A percentile compares a stretch with the other conserved stretches of the same genome.
These are phyloP conservation scores for Phaffia rhodozyma DNA, from an alignment of 1,284 basidiomycete genomes.

Conservation along the genomic window DNA sequence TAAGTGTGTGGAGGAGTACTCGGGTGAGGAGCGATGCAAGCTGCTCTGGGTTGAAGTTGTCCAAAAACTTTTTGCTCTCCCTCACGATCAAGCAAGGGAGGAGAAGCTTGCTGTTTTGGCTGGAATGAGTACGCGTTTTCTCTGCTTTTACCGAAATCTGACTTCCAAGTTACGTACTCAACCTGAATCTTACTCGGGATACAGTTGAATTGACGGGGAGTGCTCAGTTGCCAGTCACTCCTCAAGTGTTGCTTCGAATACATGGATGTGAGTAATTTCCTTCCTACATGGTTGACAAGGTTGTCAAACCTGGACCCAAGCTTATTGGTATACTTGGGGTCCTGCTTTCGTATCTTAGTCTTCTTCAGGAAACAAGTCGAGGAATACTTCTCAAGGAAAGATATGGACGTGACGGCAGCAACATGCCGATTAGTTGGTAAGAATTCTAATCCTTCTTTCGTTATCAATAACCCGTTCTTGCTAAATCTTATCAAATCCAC, in stretches of 20 bases:
- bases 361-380: constrained; percentile 17
- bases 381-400: constrained; percentile 19
- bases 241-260: constrained; percentile 12
- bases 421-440: constrained; percentile 10
- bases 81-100: constrained; percentile 14
- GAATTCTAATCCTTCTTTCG: background rate
- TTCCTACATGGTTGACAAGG: no score
- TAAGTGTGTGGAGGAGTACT: constrained; percentile 17
- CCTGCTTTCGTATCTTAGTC: background rate
- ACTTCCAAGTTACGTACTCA: background rate
- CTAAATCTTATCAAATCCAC: background rate
- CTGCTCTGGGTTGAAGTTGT: constrained; percentile 17
- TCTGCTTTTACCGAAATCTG: background rate
- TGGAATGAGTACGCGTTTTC: constrained; percentile 13
- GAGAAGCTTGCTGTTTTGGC: constrained; percentile 18
- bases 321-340: no score
- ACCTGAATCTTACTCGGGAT: background rate
- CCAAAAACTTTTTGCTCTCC: constrained; percentile 12
- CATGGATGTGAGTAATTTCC: constrained; percentile 10
- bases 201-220: constrained; percentile 10
- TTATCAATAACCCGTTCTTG: background rate
- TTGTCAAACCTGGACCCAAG: no score
- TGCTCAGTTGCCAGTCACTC: constrained; percentile 10
- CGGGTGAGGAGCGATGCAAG: constrained; percentile 17
- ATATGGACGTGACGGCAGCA: constrained; percentile 13